A percentile compares a stretch with the other conserved stretches of the same genome.
These are phyloP conservation scores for Ailanthus altissimus DNA, from an alignment of 345 rosid species.

Conservation along the genomic window DNA sequence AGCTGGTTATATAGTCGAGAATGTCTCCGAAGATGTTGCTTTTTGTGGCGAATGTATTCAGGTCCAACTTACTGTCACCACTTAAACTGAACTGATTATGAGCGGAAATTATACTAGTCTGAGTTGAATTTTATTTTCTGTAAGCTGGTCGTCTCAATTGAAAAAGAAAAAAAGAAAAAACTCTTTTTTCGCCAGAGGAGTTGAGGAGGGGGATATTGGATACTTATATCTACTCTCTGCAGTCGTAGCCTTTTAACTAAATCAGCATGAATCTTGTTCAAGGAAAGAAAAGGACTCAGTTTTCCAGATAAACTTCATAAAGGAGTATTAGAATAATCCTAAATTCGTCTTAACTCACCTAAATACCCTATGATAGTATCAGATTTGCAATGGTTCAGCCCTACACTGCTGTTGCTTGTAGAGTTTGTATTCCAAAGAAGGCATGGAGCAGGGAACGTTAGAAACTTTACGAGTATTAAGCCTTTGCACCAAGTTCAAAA, in stretches of 20 bases:
- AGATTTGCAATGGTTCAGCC: neutral
- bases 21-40: neutral
- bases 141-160: neutral
- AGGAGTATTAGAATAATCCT: too few species aligned
- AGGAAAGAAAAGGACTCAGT: neutral
- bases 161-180: too few species aligned
- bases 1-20: neutral
- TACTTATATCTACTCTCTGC: too few species aligned
- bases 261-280: too few species aligned
- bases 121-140: slow-evolving; percentile 4
- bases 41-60: neutral
- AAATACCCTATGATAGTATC: neutral
- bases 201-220: too few species aligned
- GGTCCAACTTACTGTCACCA: neutral
- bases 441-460: neutral
- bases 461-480: neutral
- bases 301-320: neutral
- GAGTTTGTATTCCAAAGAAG: neutral
- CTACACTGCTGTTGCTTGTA: neutral
- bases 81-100: neutral
- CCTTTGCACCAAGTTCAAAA: neutral
- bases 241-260: too few species aligned
- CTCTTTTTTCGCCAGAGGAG: too few species aligned
- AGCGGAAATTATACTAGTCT: neutral
- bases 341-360: neutral